Percentiles rank a stretch among this genome's conserved stretches.
Conservation (phyloP, 2,329 filamentous ascomycete species). For the Gnomoniopsis sp. region DNA sequence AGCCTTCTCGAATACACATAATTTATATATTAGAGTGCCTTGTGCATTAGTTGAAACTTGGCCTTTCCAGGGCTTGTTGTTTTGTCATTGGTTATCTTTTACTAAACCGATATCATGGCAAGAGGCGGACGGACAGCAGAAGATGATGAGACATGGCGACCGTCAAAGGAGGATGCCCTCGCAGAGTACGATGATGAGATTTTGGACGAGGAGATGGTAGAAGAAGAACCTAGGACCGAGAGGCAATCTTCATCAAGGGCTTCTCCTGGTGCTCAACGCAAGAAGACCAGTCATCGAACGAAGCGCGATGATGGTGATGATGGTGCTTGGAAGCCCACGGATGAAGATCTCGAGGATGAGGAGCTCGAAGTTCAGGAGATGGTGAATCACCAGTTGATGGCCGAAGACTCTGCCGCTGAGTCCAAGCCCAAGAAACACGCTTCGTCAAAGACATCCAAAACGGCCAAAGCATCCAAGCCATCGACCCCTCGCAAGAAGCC, state of each 20-base stretch:
- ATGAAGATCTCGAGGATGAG: slow-evolving; percentile 14
- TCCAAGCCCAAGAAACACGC: background rate
- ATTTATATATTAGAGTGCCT: background rate
- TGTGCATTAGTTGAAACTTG: no score
- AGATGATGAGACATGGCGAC: slow-evolving; percentile 9
- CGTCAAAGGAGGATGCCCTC: slow-evolving; percentile 11
- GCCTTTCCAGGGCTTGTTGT: background rate
- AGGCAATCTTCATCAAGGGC: background rate
- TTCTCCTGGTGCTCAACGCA: slow-evolving; percentile 1
- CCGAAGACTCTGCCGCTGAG: background rate
- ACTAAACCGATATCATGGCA: background rate
- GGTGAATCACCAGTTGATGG: slow-evolving; percentile 12
- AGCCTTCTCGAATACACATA: background rate
- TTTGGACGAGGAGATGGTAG: slow-evolving; percentile 6
- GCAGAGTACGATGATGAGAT: slow-evolving; percentile 7
- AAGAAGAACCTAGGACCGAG: background rate
- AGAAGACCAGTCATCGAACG: slow-evolving; percentile 1
- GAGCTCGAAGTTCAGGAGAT: slow-evolving; percentile 17
- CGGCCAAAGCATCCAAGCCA: no score
- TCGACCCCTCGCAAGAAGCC: slow-evolving; percentile 1
- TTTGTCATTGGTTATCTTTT: background rate
- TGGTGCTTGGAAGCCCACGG: slow-evolving; percentile 15
- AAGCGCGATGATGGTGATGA: slow-evolving; percentile 12
- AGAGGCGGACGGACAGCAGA: slow-evolving; percentile 11
- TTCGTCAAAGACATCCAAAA: background rate